Evolutionary conservation across 345 rosid genomes (phyloP), one percentile per base, ranked within the genome.

Genomic region (Aegle marmelos): DNA sequence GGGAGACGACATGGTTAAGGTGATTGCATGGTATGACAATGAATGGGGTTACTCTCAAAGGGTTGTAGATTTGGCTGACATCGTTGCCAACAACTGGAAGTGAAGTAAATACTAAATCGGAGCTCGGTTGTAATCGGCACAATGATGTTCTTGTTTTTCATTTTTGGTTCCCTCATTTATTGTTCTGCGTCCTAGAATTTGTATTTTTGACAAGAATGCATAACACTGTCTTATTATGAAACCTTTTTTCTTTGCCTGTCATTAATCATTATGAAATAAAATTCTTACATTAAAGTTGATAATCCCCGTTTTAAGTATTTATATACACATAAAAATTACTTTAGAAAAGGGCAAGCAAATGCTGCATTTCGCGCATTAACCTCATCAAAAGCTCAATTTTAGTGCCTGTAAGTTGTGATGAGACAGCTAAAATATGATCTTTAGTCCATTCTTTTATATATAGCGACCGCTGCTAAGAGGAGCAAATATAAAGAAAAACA

Each of bases 1-100:
- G 99, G 99, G 99, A 68, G 99, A 95, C 79, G 99, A 92, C 85
- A 91, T 95, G 98, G 94, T 95, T 68, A 95, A 95, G 87, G 98
- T 95, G 73, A 92, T 95, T 79, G 99, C 99, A 25, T 95, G 98
- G 98, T 93, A 93, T 74, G 98, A 95, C 79, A 95, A 95, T 19
- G 98, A 95, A 79, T 95, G 99, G 99, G 99, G 99, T 63, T 95
- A 95, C 87, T 93, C 98, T 19, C 98, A 95, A 86, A 91, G 99
- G 85, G 99, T 95, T 60, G 99, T 95, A 48, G 98, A 95, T 77
- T 87, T 95, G 87, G 97, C 98, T 70, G 83, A 95, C 90, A 92
- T 95, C 77, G 96, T 93, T 83, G 97, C 98, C 89, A 72, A 85
- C 78, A 88, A 87, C 59, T 93, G 99, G 97, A 91, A 93, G 88